A percentile compares a stretch with the other conserved stretches of the same genome.
Evolutionary conservation across 164 flowering plant genomes (phyloP).

Genomic region (Paratinospora sagittata): DNA sequence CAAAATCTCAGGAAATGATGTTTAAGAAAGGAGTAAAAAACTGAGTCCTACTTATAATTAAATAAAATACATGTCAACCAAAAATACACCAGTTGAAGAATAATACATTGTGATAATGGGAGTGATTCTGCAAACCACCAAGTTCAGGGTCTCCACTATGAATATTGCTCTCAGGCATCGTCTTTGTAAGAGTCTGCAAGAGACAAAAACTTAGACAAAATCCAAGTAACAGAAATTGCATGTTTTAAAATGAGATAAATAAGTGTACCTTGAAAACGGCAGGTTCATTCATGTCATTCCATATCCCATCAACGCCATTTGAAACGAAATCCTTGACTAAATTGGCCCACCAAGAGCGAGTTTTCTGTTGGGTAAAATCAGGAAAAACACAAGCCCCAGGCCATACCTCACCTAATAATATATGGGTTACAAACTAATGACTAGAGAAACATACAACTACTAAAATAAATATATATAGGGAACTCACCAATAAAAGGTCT

Average conservation of each 20-base stretch:
- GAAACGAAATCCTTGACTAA: slow-evolving; percentile 72
- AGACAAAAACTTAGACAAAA: slow-evolving; percentile 12
- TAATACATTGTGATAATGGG: slow-evolving; percentile 83
- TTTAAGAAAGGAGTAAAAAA: no score
- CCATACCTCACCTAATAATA: slow-evolving; percentile 82
- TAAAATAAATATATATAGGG: slow-evolving; percentile 6
- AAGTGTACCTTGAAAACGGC: slow-evolving; percentile 72
- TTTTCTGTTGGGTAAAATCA: slow-evolving; percentile 71
- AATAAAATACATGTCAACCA: slow-evolving; percentile 10
- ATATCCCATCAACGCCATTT: slow-evolving; percentile 97
- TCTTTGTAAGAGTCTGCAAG: slow-evolving; percentile 69
- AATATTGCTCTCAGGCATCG: slow-evolving; percentile 91
- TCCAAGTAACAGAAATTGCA: slow-evolving; percentile 3
- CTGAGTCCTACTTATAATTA: background rate
- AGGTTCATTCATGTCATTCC: slow-evolving; percentile 99
- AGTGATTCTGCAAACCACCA: slow-evolving; percentile 79
- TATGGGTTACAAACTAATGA: background rate
- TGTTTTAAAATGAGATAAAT: background rate
- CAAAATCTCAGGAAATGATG: background rate
- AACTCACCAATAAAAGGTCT: slow-evolving; percentile 62
- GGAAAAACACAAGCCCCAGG: slow-evolving; percentile 98
- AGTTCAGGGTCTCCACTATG: slow-evolving; percentile 81
- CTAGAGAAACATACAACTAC: background rate
- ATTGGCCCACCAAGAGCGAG: slow-evolving; percentile 90
- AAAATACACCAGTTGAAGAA: slow-evolving; percentile 9